phyloP scores from a whole-genome alignment of 768 basidiomycete genomes.

The Phaeolepiota aurea region DNA sequence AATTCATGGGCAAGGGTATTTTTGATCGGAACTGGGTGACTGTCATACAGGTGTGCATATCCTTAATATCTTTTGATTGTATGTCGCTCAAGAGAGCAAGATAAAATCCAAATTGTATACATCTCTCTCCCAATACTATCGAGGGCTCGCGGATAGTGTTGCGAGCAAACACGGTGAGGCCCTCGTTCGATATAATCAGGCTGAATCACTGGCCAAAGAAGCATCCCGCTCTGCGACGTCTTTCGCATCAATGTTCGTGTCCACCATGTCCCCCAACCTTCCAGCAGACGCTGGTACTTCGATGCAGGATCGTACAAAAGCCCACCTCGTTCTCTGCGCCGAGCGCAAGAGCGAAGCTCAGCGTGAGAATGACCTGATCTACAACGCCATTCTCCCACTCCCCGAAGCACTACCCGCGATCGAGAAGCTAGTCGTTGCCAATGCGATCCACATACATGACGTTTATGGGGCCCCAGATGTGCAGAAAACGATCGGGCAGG shows the following conservation, averaged over 20 bases:
- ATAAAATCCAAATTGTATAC: constrained; percentile 89
- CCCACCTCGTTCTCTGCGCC: constrained; percentile 66
- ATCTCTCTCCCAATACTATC: constrained; percentile 83
- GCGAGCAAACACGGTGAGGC: constrained; percentile 81
- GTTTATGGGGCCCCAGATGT: constrained; percentile 88
- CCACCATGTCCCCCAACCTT: constrained; percentile 70
- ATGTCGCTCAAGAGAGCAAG: no score
- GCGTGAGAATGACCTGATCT: constrained; percentile 95
- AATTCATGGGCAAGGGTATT: constrained; percentile 93
- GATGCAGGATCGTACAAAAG: constrained; percentile 76
- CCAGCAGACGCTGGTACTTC: constrained; percentile 80
- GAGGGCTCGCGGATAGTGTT: constrained; percentile 68
- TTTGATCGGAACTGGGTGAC: constrained; percentile 94
- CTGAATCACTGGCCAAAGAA: constrained; percentile 79
- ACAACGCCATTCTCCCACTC: constrained; percentile 82
- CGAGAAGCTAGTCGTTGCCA: constrained; percentile 78
- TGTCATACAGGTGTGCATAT: constrained; percentile 57
- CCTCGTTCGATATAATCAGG: constrained; percentile 68
- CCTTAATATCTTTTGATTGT: not conserved
- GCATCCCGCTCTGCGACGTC: constrained; percentile 59
- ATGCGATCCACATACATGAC: constrained; percentile 88
- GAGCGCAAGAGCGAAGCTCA: constrained; percentile 71
- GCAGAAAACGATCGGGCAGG: constrained; percentile 88
- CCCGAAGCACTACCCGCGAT: constrained; percentile 71
- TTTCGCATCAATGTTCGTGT: constrained; percentile 65